Base-by-base conservation (phyloP, 495 filamentous ascomycete genomes). In the Entonaema liquescens region DNA sequence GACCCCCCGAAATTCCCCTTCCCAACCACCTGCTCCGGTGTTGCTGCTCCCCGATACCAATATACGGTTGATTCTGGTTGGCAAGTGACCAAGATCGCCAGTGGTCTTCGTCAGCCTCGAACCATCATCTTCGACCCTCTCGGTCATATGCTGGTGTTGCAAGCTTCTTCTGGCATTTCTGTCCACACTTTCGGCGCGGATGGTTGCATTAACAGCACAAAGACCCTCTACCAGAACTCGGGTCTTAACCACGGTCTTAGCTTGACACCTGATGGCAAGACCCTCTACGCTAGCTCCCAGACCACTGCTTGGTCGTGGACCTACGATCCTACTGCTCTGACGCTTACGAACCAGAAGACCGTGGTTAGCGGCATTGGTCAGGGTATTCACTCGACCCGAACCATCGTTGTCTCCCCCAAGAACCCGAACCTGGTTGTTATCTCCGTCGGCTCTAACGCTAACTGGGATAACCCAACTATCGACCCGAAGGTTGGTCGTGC, bases 231-330 rank as follows among this genome's bases (percentile, higher is more conserved):
- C 80, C 42, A 72, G 77, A 67, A 72, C 70, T 35, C 74, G 64
- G 67, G 73, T 78, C 79, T 91, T 0, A 89, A 90, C 71, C 90
- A 92, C 77, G 90, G 90, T 19, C 80, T 92, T 35, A 84, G 83
- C 47, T 76, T 92, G n/a, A 87, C 85, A 5, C 73, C 74, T 6
- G 87, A 90, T 73, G 88, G 89, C 33, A 84, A 79, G 62, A 90
- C 87, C 3, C 77, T 92, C 54, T 91, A 89, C 67, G 89, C 87
- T 6, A 90, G 87, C 47, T 84, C 84, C 5, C 52, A 83, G 3
- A 80, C 84, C 29, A 81, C 81, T 1, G 89, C 83, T 13, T 91
- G 83, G 79, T 79, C 84, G 3, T 92, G 86, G 83, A 67, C 78
- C 49, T 92, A 92, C 74, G 84, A 90, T 72, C 70, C 87, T 1